A percentile compares a stretch with the other conserved stretches of the same genome.
Evolutionary conservation across 371 early-diverging fungal genomes (phyloP).

Genomic region (Saksenaea oblongispora): DNA sequence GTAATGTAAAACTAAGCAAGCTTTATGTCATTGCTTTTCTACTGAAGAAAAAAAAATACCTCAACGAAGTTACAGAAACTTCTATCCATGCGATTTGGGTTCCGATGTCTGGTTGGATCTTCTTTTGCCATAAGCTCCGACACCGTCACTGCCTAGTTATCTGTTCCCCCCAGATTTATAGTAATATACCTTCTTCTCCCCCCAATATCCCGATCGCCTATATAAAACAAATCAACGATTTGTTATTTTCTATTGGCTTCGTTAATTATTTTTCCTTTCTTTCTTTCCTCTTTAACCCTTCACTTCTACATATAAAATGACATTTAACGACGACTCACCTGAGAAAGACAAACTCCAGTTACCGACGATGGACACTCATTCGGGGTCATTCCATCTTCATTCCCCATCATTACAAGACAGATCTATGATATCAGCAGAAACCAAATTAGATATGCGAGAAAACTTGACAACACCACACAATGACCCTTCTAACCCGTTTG

Average conservation of each 20-base stretch:
- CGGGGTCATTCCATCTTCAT: constrained; percentile 2
- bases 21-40: neutral
- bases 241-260: neutral
- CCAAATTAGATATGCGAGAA: constrained; percentile 25
- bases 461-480: constrained; percentile 31
- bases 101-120: neutral
- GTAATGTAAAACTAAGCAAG: neutral
- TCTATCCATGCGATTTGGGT: neutral
- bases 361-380: constrained; percentile 12
- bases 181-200: neutral
- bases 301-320: neutral
- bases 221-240: neutral
- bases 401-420: constrained; percentile 8
- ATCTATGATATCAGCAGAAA: neutral
- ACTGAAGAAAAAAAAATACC: constrained; percentile 1
- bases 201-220: neutral
- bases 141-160: neutral
- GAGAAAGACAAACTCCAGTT: constrained; percentile 9
- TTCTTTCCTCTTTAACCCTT: neutral
- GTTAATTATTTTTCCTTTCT: neutral
- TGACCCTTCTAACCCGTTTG: constrained; percentile 53
- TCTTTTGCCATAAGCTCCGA: neutral
- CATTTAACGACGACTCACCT: neutral
- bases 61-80: constrained; percentile 5
- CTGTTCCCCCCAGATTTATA: neutral